Base-by-base conservation (phyloP, 768 basidiomycete genomes). In the Sarcodon aspratus region DNA sequence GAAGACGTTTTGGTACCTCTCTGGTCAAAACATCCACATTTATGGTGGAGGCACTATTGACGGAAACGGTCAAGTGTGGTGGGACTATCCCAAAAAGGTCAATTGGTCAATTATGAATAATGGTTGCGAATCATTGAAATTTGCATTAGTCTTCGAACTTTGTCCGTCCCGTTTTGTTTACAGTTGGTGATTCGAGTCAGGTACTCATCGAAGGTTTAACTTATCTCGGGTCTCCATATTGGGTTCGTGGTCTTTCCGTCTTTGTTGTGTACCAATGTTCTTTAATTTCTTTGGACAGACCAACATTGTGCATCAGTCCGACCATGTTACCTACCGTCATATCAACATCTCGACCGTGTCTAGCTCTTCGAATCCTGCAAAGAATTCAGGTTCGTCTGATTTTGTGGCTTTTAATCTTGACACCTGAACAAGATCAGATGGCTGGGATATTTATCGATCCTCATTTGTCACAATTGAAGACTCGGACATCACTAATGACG, bases 371-470 rank as follows among this genome's bases (percentile, higher is more conserved):
- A 27, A 27, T 27, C 5, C 21, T 27, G 21, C 21, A 5, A 5
- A 3, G 21, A 27, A 27, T 27, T 27, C 21, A 27, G 21, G 21
- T 27, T 27, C 21, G 21, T 27, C 21, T 27, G 21, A 27, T 27
- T 27, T 2, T 27, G 21, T 27, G 21, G 21, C 21, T 27, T 27
- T 27, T 27, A 5, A 27, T 27, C 21, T 27, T 27, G 5, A 27
- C 2, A 27, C 5, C 5, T 27, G 21, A 27, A 3, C 21, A 27
- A 27, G 21, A 27, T 27, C 76, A 6, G 79, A 82, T 55, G 80
- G 80, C 5, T 80, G 79, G 79, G 74, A 82, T 54, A 72, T 77
- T 35, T 80, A 80, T 58, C 71, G 77, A 33, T 75, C 74, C 53
- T 71, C 77, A 54, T 65, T 60, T 47, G 70, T 79, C 32, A 58